These are phyloP conservation scores for Daldinia sp. DNA, from an alignment of 2,329 filamentous ascomycete species.

Conservation along the genomic window DNA sequence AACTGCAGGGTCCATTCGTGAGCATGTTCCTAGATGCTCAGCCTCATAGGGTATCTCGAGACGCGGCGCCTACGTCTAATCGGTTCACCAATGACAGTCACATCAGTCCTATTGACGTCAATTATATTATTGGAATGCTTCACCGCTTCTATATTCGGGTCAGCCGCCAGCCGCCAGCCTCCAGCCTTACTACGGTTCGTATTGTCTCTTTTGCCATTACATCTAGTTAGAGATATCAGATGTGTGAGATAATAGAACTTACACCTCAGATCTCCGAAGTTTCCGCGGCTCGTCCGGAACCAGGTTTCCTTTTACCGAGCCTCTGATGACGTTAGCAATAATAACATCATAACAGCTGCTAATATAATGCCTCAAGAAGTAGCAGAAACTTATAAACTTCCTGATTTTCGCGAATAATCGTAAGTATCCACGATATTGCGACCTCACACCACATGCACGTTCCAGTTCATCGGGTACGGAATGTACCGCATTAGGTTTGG, in stretches of 20 bases:
- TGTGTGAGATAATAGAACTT: background rate
- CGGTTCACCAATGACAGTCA: slow-evolving; percentile 9
- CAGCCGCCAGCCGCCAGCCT: slow-evolving; percentile 33
- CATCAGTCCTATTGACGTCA: slow-evolving; percentile 9
- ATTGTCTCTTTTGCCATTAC: background rate
- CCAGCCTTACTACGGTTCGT: slow-evolving; percentile 33
- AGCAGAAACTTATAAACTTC: background rate
- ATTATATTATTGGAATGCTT: slow-evolving; percentile 12
- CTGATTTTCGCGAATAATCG: slow-evolving; percentile 10
- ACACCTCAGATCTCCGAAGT: slow-evolving; percentile 22
- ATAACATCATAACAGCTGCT: too few species aligned
- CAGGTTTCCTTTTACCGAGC: slow-evolving; percentile 17
- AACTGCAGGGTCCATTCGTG: slow-evolving; percentile 14
- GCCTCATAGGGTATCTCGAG: slow-evolving; percentile 19
- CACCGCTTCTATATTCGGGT: slow-evolving; percentile 15
- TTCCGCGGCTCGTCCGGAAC: slow-evolving; percentile 20
- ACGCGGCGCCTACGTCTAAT: background rate
- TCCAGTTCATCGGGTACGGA: slow-evolving; percentile 18
- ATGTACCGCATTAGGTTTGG: slow-evolving; percentile 18
- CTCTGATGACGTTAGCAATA: slow-evolving; percentile 10
- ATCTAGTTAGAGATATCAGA: background rate
- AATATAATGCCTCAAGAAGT: slow-evolving; percentile 1
- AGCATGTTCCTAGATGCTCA: slow-evolving; percentile 9
- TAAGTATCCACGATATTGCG: slow-evolving; percentile 10
- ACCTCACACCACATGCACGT: slow-evolving; percentile 12